phyloP scores from a whole-genome alignment of 495 filamentous ascomycete genomes.

The Saxophila tyrrhenica region DNA sequence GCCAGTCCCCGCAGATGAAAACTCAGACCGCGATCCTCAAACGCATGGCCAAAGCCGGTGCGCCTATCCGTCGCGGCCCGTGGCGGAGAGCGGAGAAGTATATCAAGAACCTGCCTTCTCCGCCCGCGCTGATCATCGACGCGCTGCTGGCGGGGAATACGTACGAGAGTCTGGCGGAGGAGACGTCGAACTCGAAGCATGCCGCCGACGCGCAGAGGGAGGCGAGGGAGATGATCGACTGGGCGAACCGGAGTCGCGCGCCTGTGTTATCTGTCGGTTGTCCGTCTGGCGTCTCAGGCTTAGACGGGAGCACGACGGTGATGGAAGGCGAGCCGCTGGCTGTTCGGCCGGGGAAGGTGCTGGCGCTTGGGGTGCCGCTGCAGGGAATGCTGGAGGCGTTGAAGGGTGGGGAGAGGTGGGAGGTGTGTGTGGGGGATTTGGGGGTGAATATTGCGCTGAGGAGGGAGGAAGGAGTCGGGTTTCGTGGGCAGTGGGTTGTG shows the following conservation, averaged over 20 bases:
- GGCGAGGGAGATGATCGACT: conserved; percentile 72
- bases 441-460: conserved; percentile 78
- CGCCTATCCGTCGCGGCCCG: conserved; percentile 39
- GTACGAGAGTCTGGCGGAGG: conserved; percentile 71
- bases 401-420: conserved; percentile 55
- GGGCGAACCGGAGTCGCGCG: conserved; percentile 72
- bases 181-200: conserved; percentile 15
- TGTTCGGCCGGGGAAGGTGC: conserved; percentile 62
- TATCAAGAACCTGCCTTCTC: conserved; percentile 47
- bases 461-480: conserved; percentile 78
- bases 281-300: conserved; percentile 74
- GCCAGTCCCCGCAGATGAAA: conserved; percentile 18
- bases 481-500: conserved; percentile 75
- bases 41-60: conserved; percentile 63
- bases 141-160: conserved; percentile 72
- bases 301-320: conserved; percentile 48
- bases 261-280: conserved; percentile 73
- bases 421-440: conserved; percentile 71
- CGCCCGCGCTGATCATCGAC: conserved; percentile 76
- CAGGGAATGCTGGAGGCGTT: conserved; percentile 65
- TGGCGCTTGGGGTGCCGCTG: conserved; percentile 75
- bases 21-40: conserved; percentile 57
- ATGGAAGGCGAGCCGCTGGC: conserved; percentile 63
- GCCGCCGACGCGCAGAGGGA: conserved; percentile 27
- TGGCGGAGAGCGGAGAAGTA: conserved; percentile 29